A percentile compares a stretch with the other conserved stretches of the same genome.
These are phyloP conservation scores for Handroanthus guayacan DNA, from an alignment of 257 asterid species.

Conservation along the genomic window DNA sequence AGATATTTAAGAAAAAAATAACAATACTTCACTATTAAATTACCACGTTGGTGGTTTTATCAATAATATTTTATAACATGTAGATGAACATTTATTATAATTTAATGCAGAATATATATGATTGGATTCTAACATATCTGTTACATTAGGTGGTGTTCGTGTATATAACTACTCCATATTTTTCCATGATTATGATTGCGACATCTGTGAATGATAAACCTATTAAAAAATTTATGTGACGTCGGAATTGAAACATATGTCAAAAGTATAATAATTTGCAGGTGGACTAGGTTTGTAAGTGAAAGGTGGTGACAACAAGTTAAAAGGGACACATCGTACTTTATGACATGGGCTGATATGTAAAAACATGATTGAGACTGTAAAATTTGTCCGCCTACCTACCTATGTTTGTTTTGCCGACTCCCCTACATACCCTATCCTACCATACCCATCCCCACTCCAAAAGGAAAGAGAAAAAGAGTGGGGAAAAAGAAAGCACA, in stretches of 20 bases:
- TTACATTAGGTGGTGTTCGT: background rate
- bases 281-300: background rate
- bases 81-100: background rate
- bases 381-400: background rate
- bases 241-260: background rate
- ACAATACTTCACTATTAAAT: too few species aligned
- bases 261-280: slow-evolving; percentile 1
- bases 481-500: background rate
- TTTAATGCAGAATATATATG: background rate
- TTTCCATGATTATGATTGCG: background rate
- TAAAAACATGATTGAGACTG: background rate
- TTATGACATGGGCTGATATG: background rate
- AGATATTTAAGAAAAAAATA: too few species aligned
- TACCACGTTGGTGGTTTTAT: too few species aligned
- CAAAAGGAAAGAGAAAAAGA: background rate
- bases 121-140: background rate
- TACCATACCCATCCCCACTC: background rate
- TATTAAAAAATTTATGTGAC: background rate
- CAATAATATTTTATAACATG: background rate
- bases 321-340: background rate
- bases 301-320: background rate
- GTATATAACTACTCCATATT: slow-evolving; percentile 2
- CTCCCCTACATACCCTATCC: background rate
- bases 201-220: background rate
- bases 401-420: too few species aligned